phyloP scores from a whole-genome alignment of 352 stramenopile genomes.

The Pythium myriotylum region DNA sequence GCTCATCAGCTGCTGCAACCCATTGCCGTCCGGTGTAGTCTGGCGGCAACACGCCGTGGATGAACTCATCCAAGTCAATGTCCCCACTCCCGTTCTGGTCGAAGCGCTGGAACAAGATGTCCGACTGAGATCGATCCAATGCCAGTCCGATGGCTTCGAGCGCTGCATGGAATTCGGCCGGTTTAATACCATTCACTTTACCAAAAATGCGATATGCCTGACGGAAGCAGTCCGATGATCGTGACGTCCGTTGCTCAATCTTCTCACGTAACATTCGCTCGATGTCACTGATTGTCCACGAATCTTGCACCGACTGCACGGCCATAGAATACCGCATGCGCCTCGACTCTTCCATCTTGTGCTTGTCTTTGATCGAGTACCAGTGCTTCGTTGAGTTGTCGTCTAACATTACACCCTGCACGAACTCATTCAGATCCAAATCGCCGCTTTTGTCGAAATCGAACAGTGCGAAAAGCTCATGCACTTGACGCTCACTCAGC shows the following conservation, averaged over 20 bases:
- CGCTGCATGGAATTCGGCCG: slow-evolving; percentile 67
- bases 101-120: slow-evolving; percentile 70
- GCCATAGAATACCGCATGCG: slow-evolving; percentile 62
- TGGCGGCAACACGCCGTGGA: slow-evolving; percentile 69
- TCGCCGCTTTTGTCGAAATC: slow-evolving; percentile 81
- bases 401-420: slow-evolving; percentile 77
- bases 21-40: slow-evolving; percentile 76
- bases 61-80: slow-evolving; percentile 83
- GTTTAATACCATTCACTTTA: slow-evolving; percentile 80
- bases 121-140: slow-evolving; percentile 51
- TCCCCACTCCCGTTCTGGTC: slow-evolving; percentile 74
- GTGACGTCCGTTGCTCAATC: slow-evolving; percentile 80
- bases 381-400: slow-evolving; percentile 63
- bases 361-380: slow-evolving; percentile 54
- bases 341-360: slow-evolving; percentile 53
- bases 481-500: slow-evolving; percentile 51
- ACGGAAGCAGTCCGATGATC: slow-evolving; percentile 78
- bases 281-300: slow-evolving; percentile 77
- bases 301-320: slow-evolving; percentile 64
- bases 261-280: slow-evolving; percentile 82
- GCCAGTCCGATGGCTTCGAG: slow-evolving; percentile 61
- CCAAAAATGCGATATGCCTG: slow-evolving; percentile 85
- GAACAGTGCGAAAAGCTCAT: slow-evolving; percentile 67
- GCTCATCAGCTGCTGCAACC: slow-evolving; percentile 76
- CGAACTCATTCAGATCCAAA: slow-evolving; percentile 80